Conservation (phyloP, 805 yeast species). For the Hemisphaericaspora nanyangensis region DNA sequence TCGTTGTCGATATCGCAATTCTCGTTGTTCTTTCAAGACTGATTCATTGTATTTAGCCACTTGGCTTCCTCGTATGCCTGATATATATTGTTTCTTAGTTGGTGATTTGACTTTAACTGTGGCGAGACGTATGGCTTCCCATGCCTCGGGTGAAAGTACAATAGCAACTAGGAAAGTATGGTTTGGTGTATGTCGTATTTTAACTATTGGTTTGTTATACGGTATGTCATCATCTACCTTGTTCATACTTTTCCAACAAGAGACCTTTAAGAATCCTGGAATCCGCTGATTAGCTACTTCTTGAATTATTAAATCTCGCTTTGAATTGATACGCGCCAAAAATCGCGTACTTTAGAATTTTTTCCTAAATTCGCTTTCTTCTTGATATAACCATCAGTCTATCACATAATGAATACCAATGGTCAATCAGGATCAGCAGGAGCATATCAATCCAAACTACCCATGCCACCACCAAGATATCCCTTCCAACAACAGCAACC, state of each 20-base stretch:
- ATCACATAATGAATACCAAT: too few relatives aligned
- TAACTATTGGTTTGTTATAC: background rate
- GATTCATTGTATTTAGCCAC: conserved; percentile 21
- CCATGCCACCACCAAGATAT: background rate
- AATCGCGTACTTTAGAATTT: too few relatives aligned
- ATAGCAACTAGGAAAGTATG: background rate
- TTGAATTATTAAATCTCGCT: too few relatives aligned
- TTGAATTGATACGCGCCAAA: too few relatives aligned
- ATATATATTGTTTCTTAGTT: conserved; percentile 11
- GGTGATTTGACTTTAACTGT: conserved; percentile 9
- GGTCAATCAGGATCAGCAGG: too few relatives aligned
- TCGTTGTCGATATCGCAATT: conserved; percentile 14
- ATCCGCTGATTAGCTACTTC: too few relatives aligned
- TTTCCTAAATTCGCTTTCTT: too few relatives aligned
- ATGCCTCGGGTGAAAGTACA: conserved; percentile 1
- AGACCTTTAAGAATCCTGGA: too few relatives aligned
- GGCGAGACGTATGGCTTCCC: conserved; percentile 6
- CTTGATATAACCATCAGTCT: too few relatives aligned
- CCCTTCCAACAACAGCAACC: background rate
- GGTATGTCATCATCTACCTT: too few relatives aligned
- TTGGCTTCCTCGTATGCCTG: conserved; percentile 17
- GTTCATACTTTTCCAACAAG: too few relatives aligned
- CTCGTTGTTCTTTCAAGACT: conserved; percentile 25
- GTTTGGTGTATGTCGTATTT: conserved; percentile 1
- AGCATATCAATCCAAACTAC: too few relatives aligned